phyloP scores from a whole-genome alignment of 2,329 filamentous ascomycete species.

The Dactylellina haptotyla region DNA sequence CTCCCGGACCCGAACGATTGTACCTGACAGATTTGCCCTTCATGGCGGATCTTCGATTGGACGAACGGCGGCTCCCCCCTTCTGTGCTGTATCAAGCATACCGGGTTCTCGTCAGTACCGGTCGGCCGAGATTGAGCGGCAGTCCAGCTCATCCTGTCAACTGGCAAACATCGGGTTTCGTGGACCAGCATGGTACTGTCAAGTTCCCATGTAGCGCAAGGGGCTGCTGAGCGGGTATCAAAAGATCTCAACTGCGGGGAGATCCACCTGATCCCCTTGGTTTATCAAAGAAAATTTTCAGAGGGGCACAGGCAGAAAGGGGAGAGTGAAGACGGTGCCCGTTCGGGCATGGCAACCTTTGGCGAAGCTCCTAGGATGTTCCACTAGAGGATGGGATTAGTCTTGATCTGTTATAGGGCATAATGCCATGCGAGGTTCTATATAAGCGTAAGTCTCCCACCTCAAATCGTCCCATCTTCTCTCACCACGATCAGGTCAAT shows the following conservation, averaged over 20 bases:
- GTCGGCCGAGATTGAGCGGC: constrained; percentile 1
- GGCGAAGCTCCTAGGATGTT: constrained; percentile 12
- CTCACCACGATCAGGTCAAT: constrained; percentile 53
- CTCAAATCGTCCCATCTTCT: constrained; percentile 24
- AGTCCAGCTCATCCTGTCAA: neutral
- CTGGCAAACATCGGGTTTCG: neutral
- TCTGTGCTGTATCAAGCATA: neutral
- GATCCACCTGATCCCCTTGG: constrained; percentile 16
- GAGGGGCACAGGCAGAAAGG: constrained; percentile 11
- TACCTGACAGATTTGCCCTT: neutral
- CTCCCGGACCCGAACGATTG: constrained; percentile 6
- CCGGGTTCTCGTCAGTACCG: constrained; percentile 3
- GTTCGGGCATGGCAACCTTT: constrained; percentile 28
- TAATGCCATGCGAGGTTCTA: constrained; percentile 8
- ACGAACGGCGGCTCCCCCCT: neutral
- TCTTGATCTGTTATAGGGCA: neutral
- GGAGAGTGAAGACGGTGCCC: constrained; percentile 7
- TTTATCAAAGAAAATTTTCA: constrained; percentile 22
- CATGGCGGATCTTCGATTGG: constrained; percentile 2
- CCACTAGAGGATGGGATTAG: neutral
- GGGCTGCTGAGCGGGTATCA: constrained; percentile 45
- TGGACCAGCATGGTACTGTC: neutral
- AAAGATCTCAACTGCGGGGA: constrained; percentile 26
- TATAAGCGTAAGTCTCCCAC: constrained; percentile 34
- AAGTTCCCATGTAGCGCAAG: constrained; percentile 41